Base-by-base conservation (phyloP, 2,329 filamentous ascomycete species). In the Pestalotiopsis sp. region DNA sequence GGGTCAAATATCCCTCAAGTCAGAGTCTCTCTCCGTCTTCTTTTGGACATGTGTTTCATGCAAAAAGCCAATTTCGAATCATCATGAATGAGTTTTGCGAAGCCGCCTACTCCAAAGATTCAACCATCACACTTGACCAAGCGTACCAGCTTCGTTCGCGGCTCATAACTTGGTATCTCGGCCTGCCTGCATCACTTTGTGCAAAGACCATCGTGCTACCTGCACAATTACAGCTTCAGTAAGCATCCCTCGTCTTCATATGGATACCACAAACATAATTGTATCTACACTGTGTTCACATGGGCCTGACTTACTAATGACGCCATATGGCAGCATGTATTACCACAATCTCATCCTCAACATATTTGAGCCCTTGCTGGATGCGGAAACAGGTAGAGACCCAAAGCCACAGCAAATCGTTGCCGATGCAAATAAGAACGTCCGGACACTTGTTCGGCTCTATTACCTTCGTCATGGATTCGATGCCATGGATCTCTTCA, bases 381-480 rank as follows among this genome's bases (percentile, higher is more conserved):
- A 67, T 12, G 23, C 9, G 14, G 36, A 67, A 14, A 45, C 31
- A 4, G 31, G 6, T 36, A 23, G 70, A 2, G 61, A 70, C 56
- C 25, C 69, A 2, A 68, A 70, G 65, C 69, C 71, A 1, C 67
- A 69, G 11, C 69, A 69, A 17, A 70, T 77, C 1, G 72, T 81
- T 7, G 52, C 45, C 14, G 70, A 74, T 1, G 73, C 77, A 4
- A 70, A 71, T n/a, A 71, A 72, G 23, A 71, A 75, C 36, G 71
- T 78, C 13, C 78, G 80, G 68, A 80, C 78, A 2, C 63, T 79
- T 4, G 38, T 77, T 2, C 77, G 78, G 1, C 72, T 80, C 0
- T 80, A 80, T 69, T 80, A 78, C 69, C 75, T 80, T 2, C 76
- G 78, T 3, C 78, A 80, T 68, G 77, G 78, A 9, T 80, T 77